Evolutionary conservation across 139 green algal species (phyloP).

Genomic region (Coelastrella sp.): DNA sequence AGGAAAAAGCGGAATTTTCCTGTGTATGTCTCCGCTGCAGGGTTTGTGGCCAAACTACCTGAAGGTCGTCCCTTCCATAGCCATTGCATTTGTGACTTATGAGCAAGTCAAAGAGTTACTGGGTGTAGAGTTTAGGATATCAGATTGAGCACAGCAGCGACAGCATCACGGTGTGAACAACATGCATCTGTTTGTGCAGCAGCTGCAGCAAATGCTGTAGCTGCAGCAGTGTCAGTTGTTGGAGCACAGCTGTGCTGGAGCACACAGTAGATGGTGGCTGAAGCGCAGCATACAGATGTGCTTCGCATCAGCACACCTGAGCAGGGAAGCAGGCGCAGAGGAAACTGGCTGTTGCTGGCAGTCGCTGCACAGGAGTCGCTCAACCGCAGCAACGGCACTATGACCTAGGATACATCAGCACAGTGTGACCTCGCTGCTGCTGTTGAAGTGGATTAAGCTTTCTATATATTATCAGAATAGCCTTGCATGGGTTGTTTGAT

Average conservation of each 20-base stretch:
- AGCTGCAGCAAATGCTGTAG: slow-evolving; percentile 8
- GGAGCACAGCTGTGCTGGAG: neutral
- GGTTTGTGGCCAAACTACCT: slow-evolving; percentile 97
- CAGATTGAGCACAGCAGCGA: slow-evolving; percentile 58
- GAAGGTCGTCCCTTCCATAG: slow-evolving; percentile 98
- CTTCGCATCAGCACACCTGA: too few relatives aligned
- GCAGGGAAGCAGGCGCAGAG: too few relatives aligned
- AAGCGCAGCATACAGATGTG: neutral
- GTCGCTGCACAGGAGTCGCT: too few relatives aligned
- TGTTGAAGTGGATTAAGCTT: too few relatives aligned
- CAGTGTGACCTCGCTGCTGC: too few relatives aligned
- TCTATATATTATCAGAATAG: too few relatives aligned
- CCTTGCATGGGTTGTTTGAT: too few relatives aligned
- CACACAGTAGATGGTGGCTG: neutral
- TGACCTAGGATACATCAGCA: too few relatives aligned
- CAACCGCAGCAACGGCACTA: too few relatives aligned
- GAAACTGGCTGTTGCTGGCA: too few relatives aligned
- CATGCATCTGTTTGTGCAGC: neutral
- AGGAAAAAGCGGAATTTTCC: too few relatives aligned
- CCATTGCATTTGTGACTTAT: slow-evolving; percentile 98
- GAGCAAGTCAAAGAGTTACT: slow-evolving; percentile 93
- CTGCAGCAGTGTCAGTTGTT: neutral
- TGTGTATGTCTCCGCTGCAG: slow-evolving; percentile 53
- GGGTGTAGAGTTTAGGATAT: slow-evolving; percentile 85
- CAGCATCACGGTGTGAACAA: neutral